Conservation (phyloP, 371 early-diverging fungal genomes). For the Enteropsectra breve region DNA sequence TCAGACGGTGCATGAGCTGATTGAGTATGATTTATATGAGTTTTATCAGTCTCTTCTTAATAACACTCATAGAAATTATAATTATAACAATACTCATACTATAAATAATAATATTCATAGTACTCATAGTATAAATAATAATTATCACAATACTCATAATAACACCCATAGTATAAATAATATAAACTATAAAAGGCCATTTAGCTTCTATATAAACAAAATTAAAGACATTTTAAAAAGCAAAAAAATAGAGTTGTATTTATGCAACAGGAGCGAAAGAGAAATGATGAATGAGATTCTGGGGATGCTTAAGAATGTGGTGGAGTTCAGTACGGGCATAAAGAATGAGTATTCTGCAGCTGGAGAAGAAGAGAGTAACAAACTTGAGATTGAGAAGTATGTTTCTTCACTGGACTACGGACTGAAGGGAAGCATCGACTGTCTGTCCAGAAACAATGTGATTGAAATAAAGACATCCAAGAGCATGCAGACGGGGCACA, state of each 20-base stretch:
- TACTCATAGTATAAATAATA: too few species aligned
- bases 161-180: too few species aligned
- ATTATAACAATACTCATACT: too few species aligned
- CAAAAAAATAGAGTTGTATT: conserved; percentile 14
- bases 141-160: too few species aligned
- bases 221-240: conserved; percentile 18
- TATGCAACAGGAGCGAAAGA: conserved; percentile 32
- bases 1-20: conserved; percentile 29
- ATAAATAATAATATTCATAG: too few species aligned
- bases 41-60: too few species aligned
- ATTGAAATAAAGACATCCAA: conserved; percentile 49
- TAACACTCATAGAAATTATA: too few species aligned
- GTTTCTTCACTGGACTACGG: conserved; percentile 28
- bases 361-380: conserved; percentile 4
- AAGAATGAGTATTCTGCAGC: not conserved
- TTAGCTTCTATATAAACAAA: conserved; percentile 19
- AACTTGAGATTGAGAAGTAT: conserved; percentile 33
- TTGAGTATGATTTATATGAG: too few species aligned
- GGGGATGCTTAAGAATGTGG: conserved; percentile 17
- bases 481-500: conserved; percentile 18
- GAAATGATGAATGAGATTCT: conserved; percentile 28
- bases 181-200: conserved; percentile 8
- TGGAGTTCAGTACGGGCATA: conserved; percentile 10
- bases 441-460: conserved; percentile 14
- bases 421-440: conserved; percentile 49